A percentile compares a stretch with the other conserved stretches of the same genome.
Conservation (phyloP, 176 grass and related monocot genomes). For the Juncus effusus region DNA sequence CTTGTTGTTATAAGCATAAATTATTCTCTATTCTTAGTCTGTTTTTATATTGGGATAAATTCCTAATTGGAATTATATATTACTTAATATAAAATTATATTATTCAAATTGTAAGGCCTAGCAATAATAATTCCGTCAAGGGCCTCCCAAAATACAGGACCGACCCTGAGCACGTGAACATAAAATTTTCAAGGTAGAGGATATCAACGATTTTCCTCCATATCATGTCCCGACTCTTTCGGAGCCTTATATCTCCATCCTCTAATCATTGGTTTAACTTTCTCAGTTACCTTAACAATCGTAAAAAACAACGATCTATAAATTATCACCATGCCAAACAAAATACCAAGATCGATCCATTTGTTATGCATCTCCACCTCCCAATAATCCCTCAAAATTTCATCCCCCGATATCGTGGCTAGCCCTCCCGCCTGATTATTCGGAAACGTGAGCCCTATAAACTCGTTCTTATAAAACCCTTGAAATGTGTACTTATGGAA, state of each 20-base stretch:
- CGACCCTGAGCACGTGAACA: too few relatives aligned
- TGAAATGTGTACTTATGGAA: slow-evolving; percentile 27
- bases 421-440: background rate
- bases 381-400: slow-evolving; percentile 14
- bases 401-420: slow-evolving; percentile 17
- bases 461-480: slow-evolving; percentile 35
- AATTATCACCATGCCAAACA: slow-evolving; percentile 20
- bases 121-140: too few relatives aligned
- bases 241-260: background rate
- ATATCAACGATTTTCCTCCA: too few relatives aligned
- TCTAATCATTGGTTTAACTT: slow-evolving; percentile 15
- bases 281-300: slow-evolving; percentile 21
- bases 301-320: slow-evolving; percentile 17
- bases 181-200: too few relatives aligned
- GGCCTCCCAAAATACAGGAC: too few relatives aligned
- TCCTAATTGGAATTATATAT: too few relatives aligned
- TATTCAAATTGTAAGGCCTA: too few relatives aligned
- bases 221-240: too few relatives aligned
- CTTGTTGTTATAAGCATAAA: too few relatives aligned
- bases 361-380: background rate
- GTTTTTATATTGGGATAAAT: too few relatives aligned
- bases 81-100: too few relatives aligned
- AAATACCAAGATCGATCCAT: slow-evolving; percentile 22
- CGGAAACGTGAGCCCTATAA: slow-evolving; percentile 16
- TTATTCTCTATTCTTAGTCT: too few relatives aligned